A percentile compares a stretch with the other conserved stretches of the same genome.
Conservation (phyloP, 1,284 basidiomycete species). For the Exobasidium rhododendri region DNA sequence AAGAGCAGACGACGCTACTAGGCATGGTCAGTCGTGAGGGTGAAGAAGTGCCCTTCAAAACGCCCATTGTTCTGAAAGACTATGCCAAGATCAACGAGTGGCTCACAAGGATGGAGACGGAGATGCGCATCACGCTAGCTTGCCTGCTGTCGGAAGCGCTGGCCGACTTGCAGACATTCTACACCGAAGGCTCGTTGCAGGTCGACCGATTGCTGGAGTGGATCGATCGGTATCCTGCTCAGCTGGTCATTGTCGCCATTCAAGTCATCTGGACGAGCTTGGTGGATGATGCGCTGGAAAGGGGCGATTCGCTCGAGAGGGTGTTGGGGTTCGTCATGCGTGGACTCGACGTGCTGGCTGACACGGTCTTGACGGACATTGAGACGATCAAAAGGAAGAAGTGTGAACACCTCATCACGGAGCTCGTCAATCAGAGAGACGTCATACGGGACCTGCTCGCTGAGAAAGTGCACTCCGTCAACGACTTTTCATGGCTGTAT, state of each 20-base stretch:
- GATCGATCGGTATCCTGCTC: constrained; percentile 91
- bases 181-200: constrained; percentile 59
- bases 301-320: constrained; percentile 62
- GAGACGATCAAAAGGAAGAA: constrained; percentile 84
- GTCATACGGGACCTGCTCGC: constrained; percentile 78
- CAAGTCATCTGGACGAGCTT: constrained; percentile 91
- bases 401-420: constrained; percentile 97
- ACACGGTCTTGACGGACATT: constrained; percentile 88
- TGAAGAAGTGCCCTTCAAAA: constrained; percentile 80
- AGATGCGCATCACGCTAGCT: constrained; percentile 91
- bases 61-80: constrained; percentile 82
- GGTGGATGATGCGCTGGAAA: constrained; percentile 72
- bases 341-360: constrained; percentile 87
- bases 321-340: constrained; percentile 74
- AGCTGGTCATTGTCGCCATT: constrained; percentile 87
- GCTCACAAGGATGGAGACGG: constrained; percentile 84
- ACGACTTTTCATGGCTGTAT: constrained; percentile 87
- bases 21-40: constrained; percentile 66
- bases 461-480: constrained; percentile 65
- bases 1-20: constrained; percentile 43
- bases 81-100: constrained; percentile 98
- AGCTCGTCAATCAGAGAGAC: constrained; percentile 95
- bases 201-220: constrained; percentile 75
- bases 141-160: constrained; percentile 74
- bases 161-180: constrained; percentile 75